Conservation (phyloP, 2,329 filamentous ascomycete species). For the Lasiodiplodia citricola region DNA sequence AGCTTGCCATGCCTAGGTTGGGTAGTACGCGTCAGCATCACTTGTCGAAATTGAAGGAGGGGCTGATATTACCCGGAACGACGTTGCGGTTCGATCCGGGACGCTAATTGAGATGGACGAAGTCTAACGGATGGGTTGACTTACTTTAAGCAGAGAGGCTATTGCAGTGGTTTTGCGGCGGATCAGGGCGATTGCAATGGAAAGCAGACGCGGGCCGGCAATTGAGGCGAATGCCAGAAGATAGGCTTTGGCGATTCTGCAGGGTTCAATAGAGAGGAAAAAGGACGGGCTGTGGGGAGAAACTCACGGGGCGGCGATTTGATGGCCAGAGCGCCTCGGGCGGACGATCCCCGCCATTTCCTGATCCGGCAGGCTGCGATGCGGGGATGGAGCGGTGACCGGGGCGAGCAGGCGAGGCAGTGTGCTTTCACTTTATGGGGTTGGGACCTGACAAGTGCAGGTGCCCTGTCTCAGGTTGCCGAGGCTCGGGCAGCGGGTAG, state of each 20-base stretch:
- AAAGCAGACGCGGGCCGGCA: slow-evolving; percentile 52
- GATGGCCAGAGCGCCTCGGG: slow-evolving; percentile 1
- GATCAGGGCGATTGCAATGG: slow-evolving; percentile 29
- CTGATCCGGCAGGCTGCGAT: slow-evolving; percentile 11
- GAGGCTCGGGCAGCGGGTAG: slow-evolving; percentile 5
- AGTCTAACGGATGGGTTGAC: slow-evolving; percentile 18
- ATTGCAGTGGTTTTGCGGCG: slow-evolving; percentile 12
- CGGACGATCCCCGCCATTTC: slow-evolving; percentile 12
- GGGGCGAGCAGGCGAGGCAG: slow-evolving; percentile 4
- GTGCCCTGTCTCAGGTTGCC: slow-evolving; percentile 9
- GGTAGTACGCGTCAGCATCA: slow-evolving; percentile 30
- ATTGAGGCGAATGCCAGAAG: slow-evolving; percentile 47
- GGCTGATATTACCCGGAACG: background rate
- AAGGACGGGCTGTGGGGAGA: background rate
- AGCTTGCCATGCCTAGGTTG: slow-evolving; percentile 44
- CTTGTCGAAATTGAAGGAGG: slow-evolving; percentile 9
- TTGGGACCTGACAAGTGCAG: slow-evolving; percentile 1
- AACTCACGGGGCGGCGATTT: slow-evolving; percentile 4
- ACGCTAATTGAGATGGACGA: slow-evolving; percentile 14
- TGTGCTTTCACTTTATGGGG: background rate
- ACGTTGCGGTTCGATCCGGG: slow-evolving; percentile 6
- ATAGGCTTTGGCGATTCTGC: slow-evolving; percentile 29
- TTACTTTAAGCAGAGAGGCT: slow-evolving; percentile 22
- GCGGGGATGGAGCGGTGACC: slow-evolving; percentile 4
- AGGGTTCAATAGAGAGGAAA: background rate